Conservation (phyloP, 1,284 basidiomycete genomes). For the Sphaerobolus stellatus region DNA sequence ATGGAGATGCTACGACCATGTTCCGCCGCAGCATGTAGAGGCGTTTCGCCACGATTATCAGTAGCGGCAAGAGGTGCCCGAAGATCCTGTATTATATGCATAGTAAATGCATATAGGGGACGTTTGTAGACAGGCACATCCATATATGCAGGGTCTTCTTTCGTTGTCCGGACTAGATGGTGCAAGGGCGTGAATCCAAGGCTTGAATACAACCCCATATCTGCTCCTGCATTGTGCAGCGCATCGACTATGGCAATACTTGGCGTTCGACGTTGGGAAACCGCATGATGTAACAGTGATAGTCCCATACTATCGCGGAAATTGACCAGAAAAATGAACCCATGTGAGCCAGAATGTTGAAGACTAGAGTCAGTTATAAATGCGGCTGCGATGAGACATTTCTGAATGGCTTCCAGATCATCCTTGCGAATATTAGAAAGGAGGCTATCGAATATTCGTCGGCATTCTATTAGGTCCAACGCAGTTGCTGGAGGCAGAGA, state of each 20-base stretch:
- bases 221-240: slow-evolving; percentile 70
- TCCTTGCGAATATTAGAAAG: slow-evolving; percentile 4
- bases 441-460: slow-evolving; percentile 4
- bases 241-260: slow-evolving; percentile 63
- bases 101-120: slow-evolving; percentile 53
- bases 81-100: slow-evolving; percentile 66
- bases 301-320: slow-evolving; percentile 62
- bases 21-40: slow-evolving; percentile 91
- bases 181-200: slow-evolving; percentile 67
- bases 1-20: slow-evolving; percentile 73
- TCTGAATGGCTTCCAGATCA: neutral
- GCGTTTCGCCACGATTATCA: slow-evolving; percentile 86
- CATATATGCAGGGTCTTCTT: slow-evolving; percentile 29
- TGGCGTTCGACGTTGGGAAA: slow-evolving; percentile 47
- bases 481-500: neutral
- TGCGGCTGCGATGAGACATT: neutral
- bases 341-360: slow-evolving; percentile 18
- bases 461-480: neutral
- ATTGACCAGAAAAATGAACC: slow-evolving; percentile 42
- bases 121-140: neutral
- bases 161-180: slow-evolving; percentile 55
- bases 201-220: slow-evolving; percentile 65
- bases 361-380: slow-evolving; percentile 21
- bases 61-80: slow-evolving; percentile 61
- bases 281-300: slow-evolving; percentile 69